These are phyloP conservation scores for Saccharomycopsis selenospora DNA, from an alignment of 805 yeast species.

Conservation along the genomic window DNA sequence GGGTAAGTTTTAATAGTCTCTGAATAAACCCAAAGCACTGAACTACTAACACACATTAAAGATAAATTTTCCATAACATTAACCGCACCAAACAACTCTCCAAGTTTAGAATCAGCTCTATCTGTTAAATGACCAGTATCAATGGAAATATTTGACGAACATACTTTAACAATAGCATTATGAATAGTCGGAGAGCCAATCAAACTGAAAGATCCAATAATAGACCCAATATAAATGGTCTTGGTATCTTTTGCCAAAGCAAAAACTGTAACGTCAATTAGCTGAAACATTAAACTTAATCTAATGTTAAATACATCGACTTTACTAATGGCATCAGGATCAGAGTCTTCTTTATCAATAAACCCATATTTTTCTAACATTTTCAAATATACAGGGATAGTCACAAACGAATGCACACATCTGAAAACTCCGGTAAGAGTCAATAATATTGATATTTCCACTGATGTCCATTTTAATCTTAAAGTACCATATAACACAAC, in stretches of 20 bases:
- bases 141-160: conserved; percentile 22
- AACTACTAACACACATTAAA: conserved; percentile 28
- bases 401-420: conserved; percentile 40
- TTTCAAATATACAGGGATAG: conserved; percentile 44
- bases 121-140: conserved; percentile 28
- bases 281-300: conserved; percentile 26
- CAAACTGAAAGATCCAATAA: conserved; percentile 42
- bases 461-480: conserved; percentile 46
- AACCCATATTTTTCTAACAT: conserved; percentile 28
- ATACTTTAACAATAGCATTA: conserved; percentile 48
- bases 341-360: conserved; percentile 28
- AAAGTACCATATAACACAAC: conserved; percentile 47
- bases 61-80: conserved; percentile 49
- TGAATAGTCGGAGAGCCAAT: conserved; percentile 51
- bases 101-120: conserved; percentile 27
- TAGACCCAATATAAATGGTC: conserved; percentile 30
- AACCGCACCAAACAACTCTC: conserved; percentile 68
- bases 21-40: conserved; percentile 11
- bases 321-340: conserved; percentile 37
- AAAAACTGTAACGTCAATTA: conserved; percentile 32
- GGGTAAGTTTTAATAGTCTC: conserved; percentile 8
- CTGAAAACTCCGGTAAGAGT: conserved; percentile 44
- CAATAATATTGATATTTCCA: conserved; percentile 47
- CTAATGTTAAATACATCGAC: conserved; percentile 38
- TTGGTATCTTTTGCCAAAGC: conserved; percentile 28